Conservation (phyloP, 75 land plant species). For the Pinus tabuliformis region DNA sequence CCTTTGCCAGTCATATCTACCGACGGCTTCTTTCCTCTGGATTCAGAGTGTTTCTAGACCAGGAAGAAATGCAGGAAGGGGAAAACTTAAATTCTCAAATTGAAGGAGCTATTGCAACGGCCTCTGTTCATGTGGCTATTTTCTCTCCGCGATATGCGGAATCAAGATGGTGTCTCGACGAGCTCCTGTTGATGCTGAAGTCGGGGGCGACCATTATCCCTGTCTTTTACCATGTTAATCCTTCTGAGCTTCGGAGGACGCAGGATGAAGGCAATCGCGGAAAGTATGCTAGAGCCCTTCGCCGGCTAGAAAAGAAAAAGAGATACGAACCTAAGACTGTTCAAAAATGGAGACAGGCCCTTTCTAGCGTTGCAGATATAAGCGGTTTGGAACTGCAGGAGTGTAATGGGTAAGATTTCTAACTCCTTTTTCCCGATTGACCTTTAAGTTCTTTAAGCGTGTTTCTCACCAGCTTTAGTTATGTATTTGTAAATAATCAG, state of each 20-base stretch:
- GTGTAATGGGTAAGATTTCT: not conserved
- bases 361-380: not conserved
- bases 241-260: not conserved
- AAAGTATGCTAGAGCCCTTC: not conserved
- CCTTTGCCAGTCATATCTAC: not conserved
- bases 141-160: not conserved
- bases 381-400: not conserved
- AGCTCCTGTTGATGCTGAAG: not conserved
- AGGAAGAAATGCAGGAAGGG: not conserved
- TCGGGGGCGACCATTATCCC: not conserved
- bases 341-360: not conserved
- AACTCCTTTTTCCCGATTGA: too few species aligned
- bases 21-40: not conserved
- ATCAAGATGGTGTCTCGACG: not conserved
- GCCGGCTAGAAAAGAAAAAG: not conserved
- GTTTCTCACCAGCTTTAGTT: too few species aligned
- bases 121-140: not conserved
- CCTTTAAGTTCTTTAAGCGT: too few species aligned
- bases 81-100: not conserved
- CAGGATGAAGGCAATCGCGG: not conserved
- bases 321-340: not conserved
- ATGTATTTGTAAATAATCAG: not conserved
- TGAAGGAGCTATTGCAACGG: not conserved
- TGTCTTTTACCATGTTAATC: not conserved
- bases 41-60: not conserved